Evolutionary conservation across 2,329 filamentous ascomycete genomes (phyloP).

Genomic region (Dothistroma pini): DNA sequence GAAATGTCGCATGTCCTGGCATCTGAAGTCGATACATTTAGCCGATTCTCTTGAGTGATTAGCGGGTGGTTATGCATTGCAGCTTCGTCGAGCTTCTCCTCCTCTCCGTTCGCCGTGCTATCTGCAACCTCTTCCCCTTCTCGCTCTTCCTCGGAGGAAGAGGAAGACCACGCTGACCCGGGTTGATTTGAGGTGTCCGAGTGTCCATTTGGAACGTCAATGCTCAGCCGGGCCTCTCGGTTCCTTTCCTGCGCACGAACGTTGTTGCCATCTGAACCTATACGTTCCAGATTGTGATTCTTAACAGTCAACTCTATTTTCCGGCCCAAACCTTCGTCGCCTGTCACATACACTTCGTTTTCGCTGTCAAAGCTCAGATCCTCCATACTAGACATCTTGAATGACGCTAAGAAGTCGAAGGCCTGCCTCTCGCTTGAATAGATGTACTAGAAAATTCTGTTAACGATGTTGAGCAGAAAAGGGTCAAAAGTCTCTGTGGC

Average conservation of each 20-base stretch:
- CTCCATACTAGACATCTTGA: neutral
- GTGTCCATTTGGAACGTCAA: neutral
- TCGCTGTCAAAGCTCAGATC: neutral
- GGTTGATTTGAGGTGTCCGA: neutral
- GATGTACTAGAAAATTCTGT: neutral
- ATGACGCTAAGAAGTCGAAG: neutral
- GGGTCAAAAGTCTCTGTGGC: neutral
- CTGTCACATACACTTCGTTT: neutral
- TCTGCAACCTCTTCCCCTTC: neutral
- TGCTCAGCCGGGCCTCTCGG: neutral
- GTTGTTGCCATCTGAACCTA: neutral
- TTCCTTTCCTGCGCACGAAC: neutral
- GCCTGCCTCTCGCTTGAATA: constrained; percentile 6
- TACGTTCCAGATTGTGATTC: neutral
- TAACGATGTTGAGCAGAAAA: neutral
- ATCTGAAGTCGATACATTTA: neutral
- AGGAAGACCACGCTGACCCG: neutral
- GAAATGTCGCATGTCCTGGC: neutral
- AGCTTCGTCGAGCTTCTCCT: neutral
- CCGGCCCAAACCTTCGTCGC: neutral
- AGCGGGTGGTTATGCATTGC: neutral
- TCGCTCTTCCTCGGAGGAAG: neutral
- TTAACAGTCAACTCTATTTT: neutral
- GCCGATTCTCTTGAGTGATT: neutral
- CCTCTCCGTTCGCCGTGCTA: neutral